phyloP scores from a whole-genome alignment of 1,284 basidiomycete species.

The Exobasidium cylindrosporum region DNA sequence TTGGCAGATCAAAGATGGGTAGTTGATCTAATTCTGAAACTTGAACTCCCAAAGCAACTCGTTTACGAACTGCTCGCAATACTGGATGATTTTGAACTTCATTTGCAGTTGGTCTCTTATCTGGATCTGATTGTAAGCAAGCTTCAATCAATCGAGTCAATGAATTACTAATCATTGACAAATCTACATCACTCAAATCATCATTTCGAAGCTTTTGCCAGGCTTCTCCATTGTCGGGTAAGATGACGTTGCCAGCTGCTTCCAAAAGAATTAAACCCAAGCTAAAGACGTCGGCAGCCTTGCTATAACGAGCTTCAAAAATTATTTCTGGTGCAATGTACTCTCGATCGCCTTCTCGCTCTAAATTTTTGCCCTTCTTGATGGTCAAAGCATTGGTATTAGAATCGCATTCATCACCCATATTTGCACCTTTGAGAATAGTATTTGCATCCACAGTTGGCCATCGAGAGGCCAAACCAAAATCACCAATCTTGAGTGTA shows the following conservation, averaged over 20 bases:
- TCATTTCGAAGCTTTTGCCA: slow-evolving; percentile 92
- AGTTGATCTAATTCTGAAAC: slow-evolving; percentile 49
- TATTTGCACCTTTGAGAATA: slow-evolving; percentile 40
- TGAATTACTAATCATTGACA: slow-evolving; percentile 60
- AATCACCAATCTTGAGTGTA: slow-evolving; percentile 94
- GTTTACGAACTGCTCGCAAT: slow-evolving; percentile 30
- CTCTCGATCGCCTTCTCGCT: slow-evolving; percentile 93
- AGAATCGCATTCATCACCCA: slow-evolving; percentile 24
- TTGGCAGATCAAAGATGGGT: slow-evolving; percentile 23
- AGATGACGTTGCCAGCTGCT: slow-evolving; percentile 88
- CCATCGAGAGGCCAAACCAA: slow-evolving; percentile 64
- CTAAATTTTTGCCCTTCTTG: slow-evolving; percentile 19
- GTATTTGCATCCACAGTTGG: slow-evolving; percentile 38
- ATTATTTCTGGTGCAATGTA: slow-evolving; percentile 98
- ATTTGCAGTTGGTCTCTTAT: slow-evolving; percentile 35
- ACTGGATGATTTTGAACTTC: slow-evolving; percentile 37
- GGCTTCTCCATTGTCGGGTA: slow-evolving; percentile 90
- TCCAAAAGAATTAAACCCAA: slow-evolving; percentile 94
- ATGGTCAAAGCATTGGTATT: neutral
- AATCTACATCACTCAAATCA: slow-evolving; percentile 85
- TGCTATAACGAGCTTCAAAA: slow-evolving; percentile 76
- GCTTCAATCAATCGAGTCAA: slow-evolving; percentile 42
- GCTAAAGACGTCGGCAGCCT: slow-evolving; percentile 94
- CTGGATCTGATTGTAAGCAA: slow-evolving; percentile 34
- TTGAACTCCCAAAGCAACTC: slow-evolving; percentile 39